Percentiles rank a stretch among this genome's conserved stretches.
Evolutionary conservation across 208 protist genomes (phyloP).

Genomic region (Acanthamoeba triangularis): DNA sequence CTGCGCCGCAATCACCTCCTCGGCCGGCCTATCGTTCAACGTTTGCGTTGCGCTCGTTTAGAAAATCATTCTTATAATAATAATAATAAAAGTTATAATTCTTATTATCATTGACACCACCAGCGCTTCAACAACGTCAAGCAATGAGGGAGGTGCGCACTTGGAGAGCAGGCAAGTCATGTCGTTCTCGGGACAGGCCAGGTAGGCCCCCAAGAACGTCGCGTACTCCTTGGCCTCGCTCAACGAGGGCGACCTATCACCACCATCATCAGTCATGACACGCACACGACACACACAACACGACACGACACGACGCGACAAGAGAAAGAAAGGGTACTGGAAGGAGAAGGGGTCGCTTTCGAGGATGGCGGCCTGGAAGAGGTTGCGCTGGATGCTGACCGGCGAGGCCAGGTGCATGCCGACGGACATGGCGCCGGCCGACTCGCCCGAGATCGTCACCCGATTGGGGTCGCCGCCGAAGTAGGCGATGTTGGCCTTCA

Average conservation of each 20-base stretch:
- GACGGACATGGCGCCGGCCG: slow-evolving; percentile 70
- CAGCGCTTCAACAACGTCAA: no score
- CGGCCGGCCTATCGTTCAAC: background rate
- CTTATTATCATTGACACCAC: no score
- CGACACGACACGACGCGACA: background rate
- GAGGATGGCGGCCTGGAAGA: slow-evolving; percentile 56
- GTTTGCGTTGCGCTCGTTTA: no score
- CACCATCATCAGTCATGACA: background rate
- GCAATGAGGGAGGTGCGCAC: background rate
- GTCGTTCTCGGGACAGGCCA: slow-evolving; percentile 25
- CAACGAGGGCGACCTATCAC: background rate
- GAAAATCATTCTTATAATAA: no score
- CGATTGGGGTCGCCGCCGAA: slow-evolving; percentile 63
- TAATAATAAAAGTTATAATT: no score
- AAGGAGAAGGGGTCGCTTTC: slow-evolving; percentile 22
- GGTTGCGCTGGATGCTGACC: slow-evolving; percentile 11
- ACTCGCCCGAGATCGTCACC: slow-evolving; percentile 73
- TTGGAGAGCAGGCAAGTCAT: background rate
- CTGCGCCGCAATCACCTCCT: background rate
- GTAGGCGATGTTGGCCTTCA: background rate
- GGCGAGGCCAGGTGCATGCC: slow-evolving; percentile 69
- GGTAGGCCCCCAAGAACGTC: background rate
- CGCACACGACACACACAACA: background rate
- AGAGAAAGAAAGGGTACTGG: background rate
- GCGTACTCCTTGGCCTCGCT: slow-evolving; percentile 9